These are phyloP conservation scores for Neurospora sp. DNA, from an alignment of 495 filamentous ascomycete species.

Conservation along the genomic window DNA sequence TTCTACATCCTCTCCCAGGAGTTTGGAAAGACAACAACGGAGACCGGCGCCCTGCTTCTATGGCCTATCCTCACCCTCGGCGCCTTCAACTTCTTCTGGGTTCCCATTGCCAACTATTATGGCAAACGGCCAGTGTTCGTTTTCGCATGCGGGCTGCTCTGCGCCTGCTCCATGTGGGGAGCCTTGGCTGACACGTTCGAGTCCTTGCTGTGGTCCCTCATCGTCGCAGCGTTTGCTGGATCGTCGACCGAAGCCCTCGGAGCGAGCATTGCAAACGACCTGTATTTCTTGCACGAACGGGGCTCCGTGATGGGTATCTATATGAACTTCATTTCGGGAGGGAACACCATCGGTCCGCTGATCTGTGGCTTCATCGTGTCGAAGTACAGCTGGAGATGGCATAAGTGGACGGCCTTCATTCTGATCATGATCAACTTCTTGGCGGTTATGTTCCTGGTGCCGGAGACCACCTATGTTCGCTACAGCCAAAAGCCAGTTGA, in stretches of 20 bases:
- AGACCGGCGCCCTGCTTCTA: slow-evolving; percentile 21
- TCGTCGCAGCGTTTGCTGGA: slow-evolving; percentile 29
- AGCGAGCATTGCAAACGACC: slow-evolving; percentile 29
- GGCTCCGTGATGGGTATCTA: slow-evolving; percentile 32
- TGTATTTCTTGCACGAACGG: slow-evolving; percentile 34
- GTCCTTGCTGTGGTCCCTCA: slow-evolving; percentile 23
- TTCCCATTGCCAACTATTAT: slow-evolving; percentile 45
- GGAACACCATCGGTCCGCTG: slow-evolving; percentile 29
- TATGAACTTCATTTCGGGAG: slow-evolving; percentile 30
- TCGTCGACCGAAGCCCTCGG: slow-evolving; percentile 27
- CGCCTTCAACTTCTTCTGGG: slow-evolving; percentile 43
- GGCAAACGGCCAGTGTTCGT: slow-evolving; percentile 47
- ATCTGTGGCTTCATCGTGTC: slow-evolving; percentile 31
- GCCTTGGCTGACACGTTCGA: slow-evolving; percentile 18
- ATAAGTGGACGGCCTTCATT: slow-evolving; percentile 27
- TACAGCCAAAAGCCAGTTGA: slow-evolving; percentile 5
- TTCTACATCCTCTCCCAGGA: slow-evolving; percentile 20
- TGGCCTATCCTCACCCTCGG: slow-evolving; percentile 27
- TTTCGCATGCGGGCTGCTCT: slow-evolving; percentile 22
- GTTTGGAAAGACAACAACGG: slow-evolving; percentile 15
- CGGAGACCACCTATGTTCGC: slow-evolving; percentile 30
- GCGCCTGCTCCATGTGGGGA: slow-evolving; percentile 24
- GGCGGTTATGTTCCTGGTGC: slow-evolving; percentile 26
- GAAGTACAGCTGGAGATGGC: slow-evolving; percentile 29
- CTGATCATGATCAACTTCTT: slow-evolving; percentile 22